Evolutionary conservation across 306 rosid genomes (phyloP), one percentile per base, ranked within the genome.

Genomic region (Begonia fuchsioides): DNA sequence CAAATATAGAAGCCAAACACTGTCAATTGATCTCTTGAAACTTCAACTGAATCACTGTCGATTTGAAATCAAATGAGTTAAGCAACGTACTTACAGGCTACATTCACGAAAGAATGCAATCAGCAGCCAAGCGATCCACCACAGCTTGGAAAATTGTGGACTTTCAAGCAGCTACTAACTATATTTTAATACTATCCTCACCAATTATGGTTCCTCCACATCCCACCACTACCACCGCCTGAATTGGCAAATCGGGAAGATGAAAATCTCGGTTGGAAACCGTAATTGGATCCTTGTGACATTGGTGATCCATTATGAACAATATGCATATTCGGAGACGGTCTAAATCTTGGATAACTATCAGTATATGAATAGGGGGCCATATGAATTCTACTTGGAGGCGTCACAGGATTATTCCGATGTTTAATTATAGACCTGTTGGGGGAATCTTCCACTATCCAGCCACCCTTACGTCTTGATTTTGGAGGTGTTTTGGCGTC

Each of bases 201-300:
- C 81, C 83, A 44, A 43, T 57, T 59, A 53, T 74, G 55, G 60
- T 47, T 69, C 72, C 74, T 68, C 47, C 79, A 56, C 3, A 20
- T 17, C 39, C 75, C 76, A 52, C 62, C 74, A 13, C 45, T 48
- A 45, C 61, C 52, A 14, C 43, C 46, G 43, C 61, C 52, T 17
- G 60, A 54, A 64, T 73, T 63, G 49, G 60, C 76, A 76, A 69
- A 83, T 73, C 86, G 77, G 9, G 73, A 64, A 4, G 71, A 71
- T 39, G 83, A 69, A 56, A 54, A 72, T 69, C 77, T 56, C 44
- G 58, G 72, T 38, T 56, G 66, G 60, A 26, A 68, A 43, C 52
- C 40, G 38, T 15, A 64, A 13, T 56, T 50, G 8, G 68, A 59
- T 43, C 69, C 63, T 19, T 71, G 75, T 17, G 76, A 64, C 35